Conservation (phyloP, 2,329 filamentous ascomycete genomes). For the Penicillium corylophilum region DNA sequence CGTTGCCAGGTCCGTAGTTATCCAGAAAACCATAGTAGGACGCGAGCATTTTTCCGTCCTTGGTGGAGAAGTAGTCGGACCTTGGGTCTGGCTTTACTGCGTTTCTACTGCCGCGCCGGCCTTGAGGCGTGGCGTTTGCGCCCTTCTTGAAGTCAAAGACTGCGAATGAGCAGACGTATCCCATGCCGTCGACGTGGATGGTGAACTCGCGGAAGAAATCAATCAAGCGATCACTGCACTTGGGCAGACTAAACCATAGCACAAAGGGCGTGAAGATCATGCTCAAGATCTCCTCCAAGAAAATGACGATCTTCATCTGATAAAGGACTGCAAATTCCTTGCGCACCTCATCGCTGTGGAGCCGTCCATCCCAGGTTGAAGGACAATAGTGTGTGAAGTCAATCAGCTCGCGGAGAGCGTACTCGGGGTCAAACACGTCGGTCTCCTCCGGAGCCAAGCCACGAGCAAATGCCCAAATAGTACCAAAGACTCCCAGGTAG, state of each 20-base stretch:
- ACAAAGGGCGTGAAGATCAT: slow-evolving; percentile 91
- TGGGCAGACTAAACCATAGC: slow-evolving; percentile 80
- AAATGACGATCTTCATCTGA: slow-evolving; percentile 87
- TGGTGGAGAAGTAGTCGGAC: slow-evolving; percentile 90
- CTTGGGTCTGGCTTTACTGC: slow-evolving; percentile 62
- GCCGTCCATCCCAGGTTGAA: slow-evolving; percentile 78
- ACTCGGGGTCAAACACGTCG: slow-evolving; percentile 86
- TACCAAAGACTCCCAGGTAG: slow-evolving; percentile 79
- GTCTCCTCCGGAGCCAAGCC: slow-evolving; percentile 86
- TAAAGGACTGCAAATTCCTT: slow-evolving; percentile 87
- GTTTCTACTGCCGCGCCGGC: slow-evolving; percentile 19
- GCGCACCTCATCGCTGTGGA: slow-evolving; percentile 94
- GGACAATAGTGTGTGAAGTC: slow-evolving; percentile 92
- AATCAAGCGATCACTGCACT: slow-evolving; percentile 86
- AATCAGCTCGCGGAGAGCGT: slow-evolving; percentile 82
- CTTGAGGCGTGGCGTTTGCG: slow-evolving; percentile 54
- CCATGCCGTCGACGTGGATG: slow-evolving; percentile 91
- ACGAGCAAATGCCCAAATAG: slow-evolving; percentile 78
- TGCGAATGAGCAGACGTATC: slow-evolving; percentile 95
- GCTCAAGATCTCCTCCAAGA: slow-evolving; percentile 86
- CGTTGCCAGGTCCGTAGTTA: slow-evolving; percentile 82
- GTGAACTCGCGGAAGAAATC: slow-evolving; percentile 99
- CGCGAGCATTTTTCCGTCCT: slow-evolving; percentile 97
- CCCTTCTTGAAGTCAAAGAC: slow-evolving; percentile 95
- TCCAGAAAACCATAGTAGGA: slow-evolving; percentile 95